A percentile compares a stretch with the other conserved stretches of the same genome.
These are phyloP conservation scores for Penicillium paxilli DNA, from an alignment of 495 filamentous ascomycete species.

Conservation along the genomic window DNA sequence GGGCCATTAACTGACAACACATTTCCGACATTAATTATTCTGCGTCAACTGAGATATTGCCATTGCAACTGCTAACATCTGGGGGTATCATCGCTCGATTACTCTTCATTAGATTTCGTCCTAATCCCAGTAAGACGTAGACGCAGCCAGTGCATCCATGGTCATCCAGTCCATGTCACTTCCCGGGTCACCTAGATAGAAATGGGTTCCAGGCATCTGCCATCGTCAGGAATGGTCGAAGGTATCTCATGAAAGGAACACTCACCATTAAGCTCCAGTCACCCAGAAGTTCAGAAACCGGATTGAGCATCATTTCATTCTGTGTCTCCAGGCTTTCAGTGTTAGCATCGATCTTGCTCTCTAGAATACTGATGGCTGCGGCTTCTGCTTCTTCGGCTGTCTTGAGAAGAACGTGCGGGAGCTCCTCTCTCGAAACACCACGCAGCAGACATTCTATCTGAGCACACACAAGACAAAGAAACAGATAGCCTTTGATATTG, in stretches of 20 bases:
- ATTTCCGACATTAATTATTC: no score
- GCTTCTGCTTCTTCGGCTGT: constrained; percentile 39
- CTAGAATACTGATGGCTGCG: constrained; percentile 32
- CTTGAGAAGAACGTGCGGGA: constrained; percentile 28
- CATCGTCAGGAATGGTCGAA: neutral
- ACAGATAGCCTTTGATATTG: constrained; percentile 57
- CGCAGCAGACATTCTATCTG: constrained; percentile 45
- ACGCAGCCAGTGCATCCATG: neutral
- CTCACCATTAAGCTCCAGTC: constrained; percentile 28
- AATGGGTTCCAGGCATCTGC: constrained; percentile 8
- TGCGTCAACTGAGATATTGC: no score
- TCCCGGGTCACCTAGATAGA: constrained; percentile 8
- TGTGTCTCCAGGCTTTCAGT: neutral
- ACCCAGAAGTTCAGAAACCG: neutral
- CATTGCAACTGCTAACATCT: no score
- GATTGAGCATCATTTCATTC: neutral
- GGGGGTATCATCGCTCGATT: no score
- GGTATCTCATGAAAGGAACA: neutral
- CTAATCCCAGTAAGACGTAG: no score
- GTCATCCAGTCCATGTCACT: neutral
- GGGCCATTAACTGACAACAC: no score
- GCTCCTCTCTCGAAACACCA: constrained; percentile 32
- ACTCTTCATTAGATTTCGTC: no score
- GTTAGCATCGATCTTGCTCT: constrained; percentile 12
- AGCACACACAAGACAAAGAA: constrained; percentile 37